Percentiles rank a stretch among this genome's conserved stretches.
Conservation (phyloP, 2,329 filamentous ascomycete species). For the Ophidiomyces ophidiicola region DNA sequence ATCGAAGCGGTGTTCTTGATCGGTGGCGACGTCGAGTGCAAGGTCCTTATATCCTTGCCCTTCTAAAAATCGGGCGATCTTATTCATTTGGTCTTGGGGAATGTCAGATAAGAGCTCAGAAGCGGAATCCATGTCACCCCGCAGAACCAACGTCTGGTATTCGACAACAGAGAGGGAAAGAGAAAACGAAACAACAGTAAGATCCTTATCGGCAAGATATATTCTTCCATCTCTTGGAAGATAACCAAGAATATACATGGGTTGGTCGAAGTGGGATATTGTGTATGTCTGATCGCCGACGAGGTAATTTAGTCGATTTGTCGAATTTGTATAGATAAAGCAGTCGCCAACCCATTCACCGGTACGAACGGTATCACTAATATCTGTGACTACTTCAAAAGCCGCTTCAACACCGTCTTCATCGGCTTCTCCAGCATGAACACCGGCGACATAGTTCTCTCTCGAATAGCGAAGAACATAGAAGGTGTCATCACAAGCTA, state of each 20-base stretch:
- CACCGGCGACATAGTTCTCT: slow-evolving; percentile 72
- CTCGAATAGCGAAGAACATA: slow-evolving; percentile 88
- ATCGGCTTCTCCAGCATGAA: slow-evolving; percentile 71
- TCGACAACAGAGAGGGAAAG: slow-evolving; percentile 88
- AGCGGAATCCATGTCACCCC: slow-evolving; percentile 84
- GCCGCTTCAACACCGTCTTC: slow-evolving; percentile 88
- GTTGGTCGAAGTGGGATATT: slow-evolving; percentile 88
- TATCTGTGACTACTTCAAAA: slow-evolving; percentile 92
- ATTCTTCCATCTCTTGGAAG: slow-evolving; percentile 89
- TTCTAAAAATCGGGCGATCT: slow-evolving; percentile 93
- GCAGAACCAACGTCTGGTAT: slow-evolving; percentile 90
- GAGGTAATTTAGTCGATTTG: slow-evolving; percentile 92
- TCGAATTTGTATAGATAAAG: slow-evolving; percentile 96
- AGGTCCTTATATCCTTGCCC: slow-evolving; percentile 95
- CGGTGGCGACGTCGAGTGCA: slow-evolving; percentile 84
- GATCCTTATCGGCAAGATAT: slow-evolving; percentile 92
- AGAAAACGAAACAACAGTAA: slow-evolving; percentile 77
- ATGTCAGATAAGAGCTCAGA: slow-evolving; percentile 74
- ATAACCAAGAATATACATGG: slow-evolving; percentile 91
- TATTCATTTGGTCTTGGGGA: slow-evolving; percentile 88
- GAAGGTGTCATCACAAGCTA: slow-evolving; percentile 90
- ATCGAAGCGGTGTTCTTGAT: slow-evolving; percentile 93
- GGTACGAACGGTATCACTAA: slow-evolving; percentile 83
- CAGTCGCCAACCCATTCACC: slow-evolving; percentile 98
- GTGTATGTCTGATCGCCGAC: slow-evolving; percentile 97